Conservation (phyloP, 768 basidiomycete species). For the Agrocybe chaxingu region DNA sequence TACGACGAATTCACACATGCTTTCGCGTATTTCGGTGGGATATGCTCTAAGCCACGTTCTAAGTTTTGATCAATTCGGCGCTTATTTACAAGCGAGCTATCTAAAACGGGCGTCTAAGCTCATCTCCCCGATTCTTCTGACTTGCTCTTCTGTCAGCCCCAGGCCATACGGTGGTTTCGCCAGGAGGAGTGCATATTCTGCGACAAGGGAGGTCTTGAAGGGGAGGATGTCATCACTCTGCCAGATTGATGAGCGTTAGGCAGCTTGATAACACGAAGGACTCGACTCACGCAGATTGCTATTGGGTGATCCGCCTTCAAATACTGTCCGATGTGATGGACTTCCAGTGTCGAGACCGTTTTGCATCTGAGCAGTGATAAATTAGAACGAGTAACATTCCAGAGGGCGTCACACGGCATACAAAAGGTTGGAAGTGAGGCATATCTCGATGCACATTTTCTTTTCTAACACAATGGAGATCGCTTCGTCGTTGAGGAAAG, state of each 20-base stretch:
- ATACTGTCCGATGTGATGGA: constrained; percentile 72
- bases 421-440: constrained; percentile 77
- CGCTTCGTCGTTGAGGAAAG: constrained; percentile 65
- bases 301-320: constrained; percentile 64
- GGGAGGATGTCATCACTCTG: constrained; percentile 84
- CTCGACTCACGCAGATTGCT: constrained; percentile 64
- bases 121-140: constrained; percentile 55
- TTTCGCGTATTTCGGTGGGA: too few relatives aligned
- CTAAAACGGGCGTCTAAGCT: constrained; percentile 48
- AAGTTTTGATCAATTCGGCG: too few relatives aligned
- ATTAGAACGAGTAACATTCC: background rate
- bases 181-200: constrained; percentile 77
- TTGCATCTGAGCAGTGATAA: constrained; percentile 47
- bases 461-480: constrained; percentile 49
- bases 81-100: background rate
- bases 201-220: constrained; percentile 70
- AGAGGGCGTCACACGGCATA: constrained; percentile 28
- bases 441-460: constrained; percentile 73
- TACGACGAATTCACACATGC: too few relatives aligned
- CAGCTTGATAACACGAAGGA: background rate
- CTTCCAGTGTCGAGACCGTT: constrained; percentile 60
- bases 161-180: constrained; percentile 71
- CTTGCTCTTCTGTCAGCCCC: constrained; percentile 57
- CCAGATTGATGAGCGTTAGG: constrained; percentile 2
- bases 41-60: too few relatives aligned